A percentile compares a stretch with the other conserved stretches of the same genome.
Evolutionary conservation across 1,139 yeast genomes (phyloP).

Genomic region (Eremothecium cymbalariae): DNA sequence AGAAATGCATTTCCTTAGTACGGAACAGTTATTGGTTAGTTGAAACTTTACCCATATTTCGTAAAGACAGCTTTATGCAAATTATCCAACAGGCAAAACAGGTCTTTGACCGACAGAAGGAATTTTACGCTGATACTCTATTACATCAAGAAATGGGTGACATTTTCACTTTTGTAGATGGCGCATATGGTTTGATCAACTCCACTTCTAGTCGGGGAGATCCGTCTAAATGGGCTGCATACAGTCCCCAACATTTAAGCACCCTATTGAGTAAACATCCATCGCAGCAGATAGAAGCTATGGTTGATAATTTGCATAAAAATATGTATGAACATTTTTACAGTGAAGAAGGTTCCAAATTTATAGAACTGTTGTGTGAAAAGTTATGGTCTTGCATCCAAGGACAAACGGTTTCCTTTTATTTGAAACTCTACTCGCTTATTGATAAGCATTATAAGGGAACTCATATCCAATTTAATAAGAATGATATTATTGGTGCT

Average conservation of each 20-base stretch:
- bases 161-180: slow-evolving; percentile 55
- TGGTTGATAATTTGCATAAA: slow-evolving; percentile 48
- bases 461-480: slow-evolving; percentile 35
- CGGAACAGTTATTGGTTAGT: slow-evolving; percentile 55
- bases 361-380: slow-evolving; percentile 35
- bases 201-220: slow-evolving; percentile 34
- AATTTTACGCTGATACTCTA: slow-evolving; percentile 42
- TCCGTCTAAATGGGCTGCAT: slow-evolving; percentile 56
- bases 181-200: slow-evolving; percentile 47
- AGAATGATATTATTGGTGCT: slow-evolving; percentile 38
- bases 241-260: slow-evolving; percentile 50
- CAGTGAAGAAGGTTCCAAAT: slow-evolving; percentile 33
- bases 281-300: slow-evolving; percentile 47
- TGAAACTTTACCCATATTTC: slow-evolving; percentile 36
- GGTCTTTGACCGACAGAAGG: slow-evolving; percentile 38
- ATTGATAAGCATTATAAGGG: slow-evolving; percentile 41
- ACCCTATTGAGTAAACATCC: slow-evolving; percentile 51
- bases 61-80: slow-evolving; percentile 17
- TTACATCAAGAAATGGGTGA: slow-evolving; percentile 57
- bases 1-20: slow-evolving; percentile 51
- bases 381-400: slow-evolving; percentile 48
- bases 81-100: slow-evolving; percentile 32
- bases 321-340: slow-evolving; percentile 55
- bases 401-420: slow-evolving; percentile 41
- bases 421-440: slow-evolving; percentile 36